Percentiles rank a stretch among this genome's conserved stretches.
Evolutionary conservation across 2,329 filamentous ascomycete species (phyloP).

Genomic region (Teratosphaeriaceae sp.): DNA sequence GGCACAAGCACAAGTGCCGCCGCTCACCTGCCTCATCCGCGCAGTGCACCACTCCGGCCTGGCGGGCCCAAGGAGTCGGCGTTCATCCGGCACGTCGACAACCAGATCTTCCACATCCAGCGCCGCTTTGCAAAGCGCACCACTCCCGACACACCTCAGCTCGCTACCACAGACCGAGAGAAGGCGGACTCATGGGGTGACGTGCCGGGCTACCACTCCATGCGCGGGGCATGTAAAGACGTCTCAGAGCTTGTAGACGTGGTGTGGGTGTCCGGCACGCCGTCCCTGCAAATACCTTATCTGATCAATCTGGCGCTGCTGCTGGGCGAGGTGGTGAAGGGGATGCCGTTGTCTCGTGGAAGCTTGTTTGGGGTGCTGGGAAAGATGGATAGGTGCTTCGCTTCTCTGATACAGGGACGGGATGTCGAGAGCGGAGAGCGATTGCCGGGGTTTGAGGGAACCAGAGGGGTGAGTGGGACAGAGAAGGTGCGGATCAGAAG

Average conservation of each 20-base stretch:
- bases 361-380: constrained; percentile 63
- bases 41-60: constrained; percentile 45
- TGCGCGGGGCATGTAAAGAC: constrained; percentile 66
- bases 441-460: constrained; percentile 63
- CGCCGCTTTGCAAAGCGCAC: constrained; percentile 47
- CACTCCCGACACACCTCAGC: constrained; percentile 20
- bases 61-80: constrained; percentile 54
- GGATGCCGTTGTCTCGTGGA: constrained; percentile 63
- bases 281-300: constrained; percentile 77
- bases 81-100: constrained; percentile 53
- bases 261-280: constrained; percentile 80
- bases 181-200: constrained; percentile 14
- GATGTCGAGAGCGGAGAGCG: constrained; percentile 59
- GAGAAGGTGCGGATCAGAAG: constrained; percentile 86
- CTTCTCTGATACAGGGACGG: constrained; percentile 62
- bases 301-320: constrained; percentile 71
- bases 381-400: constrained; percentile 80
- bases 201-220: constrained; percentile 48
- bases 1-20: constrained; percentile 31
- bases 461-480: constrained; percentile 62
- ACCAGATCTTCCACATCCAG: constrained; percentile 44
- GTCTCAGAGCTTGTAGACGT: constrained; percentile 70
- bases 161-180: constrained; percentile 24
- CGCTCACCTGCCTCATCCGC: constrained; percentile 43
- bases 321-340: constrained; percentile 62